These are phyloP conservation scores for Phylloboletellus chloephorus DNA, from an alignment of 1,284 basidiomycete genomes.

Conservation along the genomic window DNA sequence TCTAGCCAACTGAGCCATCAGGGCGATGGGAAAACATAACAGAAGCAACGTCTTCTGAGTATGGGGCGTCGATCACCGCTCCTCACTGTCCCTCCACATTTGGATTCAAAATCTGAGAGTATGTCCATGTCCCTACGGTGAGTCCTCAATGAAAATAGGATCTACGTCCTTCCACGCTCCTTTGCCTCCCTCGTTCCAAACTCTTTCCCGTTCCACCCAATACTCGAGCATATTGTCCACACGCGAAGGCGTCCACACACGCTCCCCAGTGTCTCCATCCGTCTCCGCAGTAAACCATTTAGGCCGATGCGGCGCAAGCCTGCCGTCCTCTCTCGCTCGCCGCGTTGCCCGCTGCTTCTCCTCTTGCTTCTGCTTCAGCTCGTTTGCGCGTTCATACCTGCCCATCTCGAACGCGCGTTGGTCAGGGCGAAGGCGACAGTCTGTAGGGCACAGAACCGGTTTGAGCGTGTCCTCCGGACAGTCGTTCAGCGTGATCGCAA, in stretches of 20 bases:
- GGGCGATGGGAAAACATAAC: too few relatives aligned
- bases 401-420: constrained; percentile 94
- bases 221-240: constrained; percentile 63
- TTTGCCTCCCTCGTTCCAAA: constrained; percentile 43
- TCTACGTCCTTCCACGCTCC: constrained; percentile 67
- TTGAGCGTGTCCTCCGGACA: constrained; percentile 64
- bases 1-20: constrained; percentile 34
- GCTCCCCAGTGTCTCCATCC: constrained; percentile 82
- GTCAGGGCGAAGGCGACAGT: constrained; percentile 91
- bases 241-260: constrained; percentile 74
- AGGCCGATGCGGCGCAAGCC: constrained; percentile 68
- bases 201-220: constrained; percentile 75
- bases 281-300: constrained; percentile 77
- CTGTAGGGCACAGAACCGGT: constrained; percentile 82
- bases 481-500: constrained; percentile 88
- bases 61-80: too few relatives aligned
- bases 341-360: constrained; percentile 82
- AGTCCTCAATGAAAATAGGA: constrained; percentile 69
- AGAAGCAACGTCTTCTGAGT: too few relatives aligned
- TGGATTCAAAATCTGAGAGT: not conserved
- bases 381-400: constrained; percentile 87
- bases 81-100: not conserved
- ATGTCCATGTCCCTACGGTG: constrained; percentile 11
- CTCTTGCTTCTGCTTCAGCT: constrained; percentile 82
- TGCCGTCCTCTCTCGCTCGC: constrained; percentile 72